Evolutionary conservation across 208 protist genomes (phyloP), one percentile per base, ranked within the genome.

Genomic region (Leishmania lainsoni): DNA sequence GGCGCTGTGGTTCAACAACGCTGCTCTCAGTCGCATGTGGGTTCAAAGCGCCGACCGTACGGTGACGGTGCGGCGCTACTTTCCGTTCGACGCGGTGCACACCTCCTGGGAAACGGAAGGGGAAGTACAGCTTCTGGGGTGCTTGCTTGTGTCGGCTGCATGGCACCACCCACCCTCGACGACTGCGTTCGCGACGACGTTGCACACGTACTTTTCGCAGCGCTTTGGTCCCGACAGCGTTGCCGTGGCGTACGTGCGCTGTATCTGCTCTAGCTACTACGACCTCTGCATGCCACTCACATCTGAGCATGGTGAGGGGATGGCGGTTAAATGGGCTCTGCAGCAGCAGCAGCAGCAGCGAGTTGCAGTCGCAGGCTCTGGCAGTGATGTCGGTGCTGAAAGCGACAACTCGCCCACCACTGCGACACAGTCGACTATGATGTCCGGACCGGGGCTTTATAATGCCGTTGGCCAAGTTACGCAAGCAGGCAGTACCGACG

Each of bases 61-160:
- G 52, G 48, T 59, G 3, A 69, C 72, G 22, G 85, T 87, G 73
- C 66, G 74, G 45, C 84, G 85, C 76, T 76, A 78, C 73, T 96
- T 96, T 77, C 93, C 91, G 8, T 93, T 96, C 66, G 51, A 73
- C 35, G 85, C 88, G n/a, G 83, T 83, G 22, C 35, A 76, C 69
- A 91, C 88, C 17, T 94, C 93, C 26, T 97, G 93, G 93, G 93
- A 97, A 86, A 89, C 89, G 45, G 87, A 80, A 56, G 80, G 92
- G 0, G 94, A 97, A 86, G 87, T 95, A 86, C 91, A 97, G 32
- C 80, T 97, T 12, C 83, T 97, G n/a, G 92, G 85, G 17, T 97
- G 92, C 70, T 61, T 97, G n/a, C 83, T 97, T 10, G 81, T 92
- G 45, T 83, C 88, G 12, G 82, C 86, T 42, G 87, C 89, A 42